These are phyloP conservation scores for Cocos nucifera DNA, from an alignment of 176 grass and related monocot genomes.

Conservation along the genomic window DNA sequence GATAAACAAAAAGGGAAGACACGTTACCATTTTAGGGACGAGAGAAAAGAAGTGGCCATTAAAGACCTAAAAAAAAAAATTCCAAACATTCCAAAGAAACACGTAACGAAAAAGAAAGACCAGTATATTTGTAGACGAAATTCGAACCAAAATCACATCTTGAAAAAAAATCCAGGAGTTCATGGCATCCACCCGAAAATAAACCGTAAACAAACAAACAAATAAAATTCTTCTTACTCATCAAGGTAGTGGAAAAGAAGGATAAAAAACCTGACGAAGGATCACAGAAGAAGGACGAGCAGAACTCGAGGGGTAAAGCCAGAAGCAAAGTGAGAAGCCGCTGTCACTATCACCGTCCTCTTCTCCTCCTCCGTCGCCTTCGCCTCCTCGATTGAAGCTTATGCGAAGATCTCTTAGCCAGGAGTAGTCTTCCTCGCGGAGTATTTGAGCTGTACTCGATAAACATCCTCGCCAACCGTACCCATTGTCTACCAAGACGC, in stretches of 20 bases:
- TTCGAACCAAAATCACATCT: neutral
- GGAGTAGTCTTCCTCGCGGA: slow-evolving; percentile 24
- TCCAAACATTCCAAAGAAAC: neutral
- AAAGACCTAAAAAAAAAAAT: neutral
- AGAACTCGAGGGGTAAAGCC: slow-evolving; percentile 70
- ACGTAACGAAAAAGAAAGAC: too few relatives aligned
- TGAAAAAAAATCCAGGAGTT: neutral
- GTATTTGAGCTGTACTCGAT: too few relatives aligned
- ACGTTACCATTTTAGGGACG: neutral
- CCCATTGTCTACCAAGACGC: too few relatives aligned
- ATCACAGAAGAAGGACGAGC: slow-evolving; percentile 51
- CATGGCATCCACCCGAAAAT: too few relatives aligned
- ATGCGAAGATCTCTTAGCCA: slow-evolving; percentile 28
- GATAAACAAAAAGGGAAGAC: too few relatives aligned
- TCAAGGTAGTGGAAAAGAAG: neutral
- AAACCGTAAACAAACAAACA: neutral
- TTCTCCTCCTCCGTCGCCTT: slow-evolving; percentile 6
- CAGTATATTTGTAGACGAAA: too few relatives aligned
- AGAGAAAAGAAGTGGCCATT: neutral
- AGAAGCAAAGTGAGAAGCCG: slow-evolving; percentile 65
- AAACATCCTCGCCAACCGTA: too few relatives aligned
- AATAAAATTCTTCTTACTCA: neutral
- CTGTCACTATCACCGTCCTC: neutral
- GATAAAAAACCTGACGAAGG: slow-evolving; percentile 58
- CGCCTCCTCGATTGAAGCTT: slow-evolving; percentile 11